Percentiles rank a stretch among this genome's conserved stretches.
Conservation (phyloP, 352 stramenopile species). For the Aphanomyces stellatus region DNA sequence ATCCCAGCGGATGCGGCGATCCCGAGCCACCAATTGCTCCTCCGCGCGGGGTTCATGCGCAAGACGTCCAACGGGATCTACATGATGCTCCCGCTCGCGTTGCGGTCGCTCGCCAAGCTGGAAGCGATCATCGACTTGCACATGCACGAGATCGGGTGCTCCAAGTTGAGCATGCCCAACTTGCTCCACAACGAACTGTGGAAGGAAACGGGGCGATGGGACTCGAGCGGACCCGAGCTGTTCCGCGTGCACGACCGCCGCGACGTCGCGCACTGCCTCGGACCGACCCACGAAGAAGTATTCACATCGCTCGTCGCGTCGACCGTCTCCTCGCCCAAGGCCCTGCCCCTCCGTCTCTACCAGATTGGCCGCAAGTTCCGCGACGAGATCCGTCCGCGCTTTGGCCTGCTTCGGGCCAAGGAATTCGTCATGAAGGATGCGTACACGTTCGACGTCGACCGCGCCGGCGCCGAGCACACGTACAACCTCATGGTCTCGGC, state of each 20-base stretch:
- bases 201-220: constrained; percentile 76
- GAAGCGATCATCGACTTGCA: constrained; percentile 75
- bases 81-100: constrained; percentile 65
- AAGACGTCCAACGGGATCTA: constrained; percentile 78
- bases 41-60: constrained; percentile 79
- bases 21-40: constrained; percentile 75
- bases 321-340: constrained; percentile 26
- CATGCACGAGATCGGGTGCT: constrained; percentile 67
- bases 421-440: constrained; percentile 91
- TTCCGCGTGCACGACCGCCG: constrained; percentile 73
- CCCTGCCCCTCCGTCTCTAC: constrained; percentile 63
- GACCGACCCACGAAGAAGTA: constrained; percentile 79
- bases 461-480: constrained; percentile 44
- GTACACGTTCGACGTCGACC: constrained; percentile 81
- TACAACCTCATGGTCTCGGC: constrained; percentile 72
- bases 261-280: constrained; percentile 53
- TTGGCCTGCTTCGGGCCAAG: constrained; percentile 66
- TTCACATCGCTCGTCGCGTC: constrained; percentile 77
- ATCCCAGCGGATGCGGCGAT: constrained; percentile 68
- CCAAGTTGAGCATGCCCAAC: constrained; percentile 75
- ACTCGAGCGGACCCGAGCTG: constrained; percentile 71
- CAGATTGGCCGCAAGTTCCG: constrained; percentile 85
- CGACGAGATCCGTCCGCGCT: constrained; percentile 81
- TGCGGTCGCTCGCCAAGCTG: constrained; percentile 64
- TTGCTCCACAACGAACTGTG: constrained; percentile 70